These are phyloP conservation scores for Cicer pinnatifidum DNA, from an alignment of 306 rosid genomes.

Conservation along the genomic window DNA sequence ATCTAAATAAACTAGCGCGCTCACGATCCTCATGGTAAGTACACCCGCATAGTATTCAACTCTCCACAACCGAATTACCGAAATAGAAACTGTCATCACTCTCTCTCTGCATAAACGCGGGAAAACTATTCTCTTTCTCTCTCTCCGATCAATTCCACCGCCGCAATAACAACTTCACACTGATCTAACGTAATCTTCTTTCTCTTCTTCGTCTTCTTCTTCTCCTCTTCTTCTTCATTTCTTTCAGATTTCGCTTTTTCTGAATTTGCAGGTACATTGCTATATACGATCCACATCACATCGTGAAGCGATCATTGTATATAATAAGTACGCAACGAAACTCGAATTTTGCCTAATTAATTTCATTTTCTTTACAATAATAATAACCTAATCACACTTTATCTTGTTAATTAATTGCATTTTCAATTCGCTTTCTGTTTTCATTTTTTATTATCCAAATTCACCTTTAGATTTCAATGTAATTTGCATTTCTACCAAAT, in stretches of 20 bases:
- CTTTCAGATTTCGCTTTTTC: not conserved
- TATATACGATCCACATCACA: no score
- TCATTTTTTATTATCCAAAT: not conserved
- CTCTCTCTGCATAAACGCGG: conserved; percentile 47
- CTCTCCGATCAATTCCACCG: conserved; percentile 12
- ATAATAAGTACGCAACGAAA: not conserved
- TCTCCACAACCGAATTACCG: conserved; percentile 1
- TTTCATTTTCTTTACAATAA: not conserved
- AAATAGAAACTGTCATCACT: conserved; percentile 8
- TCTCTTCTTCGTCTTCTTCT: not conserved
- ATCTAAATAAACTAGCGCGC: not conserved
- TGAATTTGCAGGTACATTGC: conserved; percentile 16
- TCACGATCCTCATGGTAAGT: not conserved
- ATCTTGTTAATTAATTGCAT: not conserved
- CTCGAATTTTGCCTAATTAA: not conserved
- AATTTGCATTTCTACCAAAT: not conserved
- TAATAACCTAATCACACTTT: not conserved
- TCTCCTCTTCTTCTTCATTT: not conserved
- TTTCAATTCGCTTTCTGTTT: not conserved
- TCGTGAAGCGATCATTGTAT: not conserved
- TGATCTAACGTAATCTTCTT: not conserved
- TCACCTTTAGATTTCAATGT: not conserved
- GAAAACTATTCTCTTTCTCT: conserved; percentile 18
- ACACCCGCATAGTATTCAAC: conserved; percentile 23
- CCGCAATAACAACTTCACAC: not conserved